phyloP scores from a whole-genome alignment of 2,329 filamentous ascomycete species.

The Trichoderma sp. region DNA sequence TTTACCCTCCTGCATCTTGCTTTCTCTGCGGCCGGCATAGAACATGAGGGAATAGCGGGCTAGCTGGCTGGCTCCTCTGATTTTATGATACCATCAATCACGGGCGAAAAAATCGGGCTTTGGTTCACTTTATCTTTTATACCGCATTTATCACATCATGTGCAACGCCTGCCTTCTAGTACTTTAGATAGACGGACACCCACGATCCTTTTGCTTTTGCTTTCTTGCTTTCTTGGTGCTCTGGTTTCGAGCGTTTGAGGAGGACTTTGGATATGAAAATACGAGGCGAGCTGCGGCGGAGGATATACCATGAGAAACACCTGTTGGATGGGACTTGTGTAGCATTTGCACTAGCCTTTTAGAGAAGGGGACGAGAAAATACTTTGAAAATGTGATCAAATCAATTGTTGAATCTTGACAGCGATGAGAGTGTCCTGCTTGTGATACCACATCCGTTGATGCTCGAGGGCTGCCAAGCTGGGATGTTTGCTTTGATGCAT shows the following conservation, averaged over 20 bases:
- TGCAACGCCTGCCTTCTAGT: conserved; percentile 1
- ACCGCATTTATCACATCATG: conserved; percentile 4
- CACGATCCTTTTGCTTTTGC: conserved; percentile 23
- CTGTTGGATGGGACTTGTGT: conserved; percentile 16
- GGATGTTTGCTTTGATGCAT: no score
- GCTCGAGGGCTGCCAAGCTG: no score
- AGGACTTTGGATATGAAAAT: background rate
- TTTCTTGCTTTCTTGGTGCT: background rate
- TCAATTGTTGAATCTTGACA: no score
- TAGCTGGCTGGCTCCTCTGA: conserved; percentile 27
- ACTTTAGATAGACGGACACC: conserved; percentile 26
- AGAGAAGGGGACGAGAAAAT: background rate
- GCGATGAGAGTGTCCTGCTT: background rate
- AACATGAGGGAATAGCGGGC: conserved; percentile 25
- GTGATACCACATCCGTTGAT: no score
- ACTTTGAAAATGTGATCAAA: background rate
- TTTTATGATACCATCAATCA: conserved; percentile 27
- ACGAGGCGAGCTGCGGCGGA: conserved; percentile 9
- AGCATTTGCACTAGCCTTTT: background rate
- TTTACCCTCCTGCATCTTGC: background rate
- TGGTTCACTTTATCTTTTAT: conserved; percentile 14
- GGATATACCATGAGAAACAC: conserved; percentile 29
- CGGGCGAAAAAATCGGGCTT: conserved; percentile 27
- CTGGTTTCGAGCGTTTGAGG: background rate
- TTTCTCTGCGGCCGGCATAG: conserved; percentile 21